Evolutionary conservation across 495 filamentous ascomycete genomes (phyloP).

Genomic region (Neurospora sp.): DNA sequence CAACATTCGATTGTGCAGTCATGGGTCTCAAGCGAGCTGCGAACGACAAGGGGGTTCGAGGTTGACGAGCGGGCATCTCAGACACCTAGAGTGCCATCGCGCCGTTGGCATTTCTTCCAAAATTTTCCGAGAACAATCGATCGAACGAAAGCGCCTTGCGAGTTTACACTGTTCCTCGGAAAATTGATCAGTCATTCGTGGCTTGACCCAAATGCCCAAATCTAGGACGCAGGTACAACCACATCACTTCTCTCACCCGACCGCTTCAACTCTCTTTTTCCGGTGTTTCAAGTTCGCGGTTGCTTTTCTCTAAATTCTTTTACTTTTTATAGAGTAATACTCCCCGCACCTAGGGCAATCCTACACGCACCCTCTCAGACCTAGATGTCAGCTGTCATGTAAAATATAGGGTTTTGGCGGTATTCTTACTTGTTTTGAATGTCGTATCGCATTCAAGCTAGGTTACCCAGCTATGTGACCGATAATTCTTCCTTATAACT

Average conservation of each 20-base stretch:
- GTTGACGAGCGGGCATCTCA: background rate
- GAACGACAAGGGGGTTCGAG: background rate
- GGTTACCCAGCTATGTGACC: too few species aligned
- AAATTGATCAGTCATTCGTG: background rate
- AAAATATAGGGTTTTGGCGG: too few species aligned
- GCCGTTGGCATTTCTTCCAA: background rate
- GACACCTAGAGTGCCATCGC: background rate
- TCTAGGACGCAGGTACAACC: background rate
- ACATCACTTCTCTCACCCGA: background rate
- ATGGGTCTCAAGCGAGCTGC: background rate
- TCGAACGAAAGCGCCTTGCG: background rate
- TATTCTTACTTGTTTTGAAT: too few species aligned
- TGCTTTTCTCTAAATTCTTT: background rate
- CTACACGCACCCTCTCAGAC: too few species aligned
- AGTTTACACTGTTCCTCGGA: background rate
- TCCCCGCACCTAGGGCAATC: too few species aligned
- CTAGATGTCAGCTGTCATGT: too few species aligned
- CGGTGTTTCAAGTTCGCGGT: background rate
- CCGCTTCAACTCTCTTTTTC: background rate
- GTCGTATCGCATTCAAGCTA: too few species aligned
- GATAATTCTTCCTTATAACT: too few species aligned
- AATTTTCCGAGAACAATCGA: background rate
- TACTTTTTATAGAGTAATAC: background rate
- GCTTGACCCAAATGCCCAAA: background rate
- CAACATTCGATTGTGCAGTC: background rate